phyloP scores from a whole-genome alignment of 2,329 filamentous ascomycete genomes.

The Chrysosporium queenslandicum region DNA sequence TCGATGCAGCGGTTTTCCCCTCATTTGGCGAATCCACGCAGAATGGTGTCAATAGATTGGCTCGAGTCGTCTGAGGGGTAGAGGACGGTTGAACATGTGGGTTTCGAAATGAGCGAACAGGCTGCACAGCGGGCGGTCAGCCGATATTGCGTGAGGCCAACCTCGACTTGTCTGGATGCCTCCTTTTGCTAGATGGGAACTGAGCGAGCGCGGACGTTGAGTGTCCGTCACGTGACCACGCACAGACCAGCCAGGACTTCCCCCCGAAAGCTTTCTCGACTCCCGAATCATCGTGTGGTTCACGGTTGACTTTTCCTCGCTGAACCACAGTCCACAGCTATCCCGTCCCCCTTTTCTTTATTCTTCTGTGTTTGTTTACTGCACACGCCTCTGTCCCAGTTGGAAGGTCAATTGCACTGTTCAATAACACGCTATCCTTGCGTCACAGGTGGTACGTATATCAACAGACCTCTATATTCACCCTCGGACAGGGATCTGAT shows the following conservation, averaged over 20 bases:
- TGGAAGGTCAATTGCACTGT: neutral
- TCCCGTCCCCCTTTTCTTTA: neutral
- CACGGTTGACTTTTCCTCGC: neutral
- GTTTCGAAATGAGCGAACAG: too few species aligned
- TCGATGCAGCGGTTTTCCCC: neutral
- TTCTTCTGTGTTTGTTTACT: neutral
- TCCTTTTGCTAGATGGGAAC: too few species aligned
- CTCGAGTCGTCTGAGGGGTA: too few species aligned
- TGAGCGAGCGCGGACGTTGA: too few species aligned
- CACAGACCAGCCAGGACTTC: too few species aligned
- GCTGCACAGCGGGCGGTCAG: too few species aligned
- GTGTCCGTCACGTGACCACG: too few species aligned
- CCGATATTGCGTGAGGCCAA: too few species aligned
- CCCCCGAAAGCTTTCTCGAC: neutral
- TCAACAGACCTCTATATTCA: neutral
- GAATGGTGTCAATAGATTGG: neutral
- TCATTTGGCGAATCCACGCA: neutral
- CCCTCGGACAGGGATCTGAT: slow-evolving; percentile 5
- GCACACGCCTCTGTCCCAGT: too few species aligned
- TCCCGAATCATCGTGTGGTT: neutral
- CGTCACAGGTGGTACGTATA: neutral
- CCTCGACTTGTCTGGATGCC: too few species aligned
- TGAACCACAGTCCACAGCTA: slow-evolving; percentile 7
- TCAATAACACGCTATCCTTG: neutral
- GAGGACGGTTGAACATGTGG: too few species aligned